A percentile compares a stretch with the other conserved stretches of the same genome.
These are phyloP conservation scores for Paracoccidioides brasiliensis DNA, from an alignment of 2,329 filamentous ascomycete species.

Conservation along the genomic window DNA sequence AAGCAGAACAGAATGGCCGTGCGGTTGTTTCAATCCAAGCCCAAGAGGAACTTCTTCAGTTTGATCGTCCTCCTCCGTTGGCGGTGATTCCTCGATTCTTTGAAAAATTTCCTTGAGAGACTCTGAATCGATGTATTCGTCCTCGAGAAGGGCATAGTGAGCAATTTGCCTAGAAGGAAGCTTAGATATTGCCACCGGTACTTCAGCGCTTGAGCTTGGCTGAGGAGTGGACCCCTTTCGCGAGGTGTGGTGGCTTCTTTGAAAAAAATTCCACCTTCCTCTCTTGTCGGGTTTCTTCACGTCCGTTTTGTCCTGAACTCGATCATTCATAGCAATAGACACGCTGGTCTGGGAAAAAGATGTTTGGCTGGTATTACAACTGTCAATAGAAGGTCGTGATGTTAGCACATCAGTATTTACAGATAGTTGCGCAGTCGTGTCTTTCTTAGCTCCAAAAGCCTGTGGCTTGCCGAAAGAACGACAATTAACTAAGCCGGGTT, in stretches of 20 bases:
- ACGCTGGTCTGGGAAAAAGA: constrained; percentile 6
- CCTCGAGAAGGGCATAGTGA: constrained; percentile 46
- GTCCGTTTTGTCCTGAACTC: constrained; percentile 8
- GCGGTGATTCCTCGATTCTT: constrained; percentile 27
- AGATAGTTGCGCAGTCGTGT: constrained; percentile 10
- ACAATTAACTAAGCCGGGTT: constrained; percentile 12
- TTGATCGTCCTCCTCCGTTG: constrained; percentile 18
- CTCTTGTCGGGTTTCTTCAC: constrained; percentile 24
- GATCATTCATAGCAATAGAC: constrained; percentile 11
- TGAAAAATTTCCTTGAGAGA: constrained; percentile 28
- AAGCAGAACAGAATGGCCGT: constrained; percentile 27
- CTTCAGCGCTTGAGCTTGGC: constrained; percentile 16
- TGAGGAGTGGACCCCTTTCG: constrained; percentile 31
- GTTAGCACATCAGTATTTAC: constrained; percentile 15
- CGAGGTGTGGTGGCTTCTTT: constrained; percentile 26
- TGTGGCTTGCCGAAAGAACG: constrained; percentile 18
- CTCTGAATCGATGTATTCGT: constrained; percentile 27
- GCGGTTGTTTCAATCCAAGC: constrained; percentile 22
- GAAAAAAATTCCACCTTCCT: constrained; percentile 48
- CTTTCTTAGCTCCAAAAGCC: constrained; percentile 14
- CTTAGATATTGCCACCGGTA: constrained; percentile 27
- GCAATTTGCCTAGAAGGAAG: constrained; percentile 35
- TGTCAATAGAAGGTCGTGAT: constrained; percentile 16
- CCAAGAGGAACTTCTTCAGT: constrained; percentile 13
- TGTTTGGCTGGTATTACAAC: constrained; percentile 9